phyloP scores from a whole-genome alignment of 192 early-diverging fungal genomes.

The Podila clonocystis region DNA sequence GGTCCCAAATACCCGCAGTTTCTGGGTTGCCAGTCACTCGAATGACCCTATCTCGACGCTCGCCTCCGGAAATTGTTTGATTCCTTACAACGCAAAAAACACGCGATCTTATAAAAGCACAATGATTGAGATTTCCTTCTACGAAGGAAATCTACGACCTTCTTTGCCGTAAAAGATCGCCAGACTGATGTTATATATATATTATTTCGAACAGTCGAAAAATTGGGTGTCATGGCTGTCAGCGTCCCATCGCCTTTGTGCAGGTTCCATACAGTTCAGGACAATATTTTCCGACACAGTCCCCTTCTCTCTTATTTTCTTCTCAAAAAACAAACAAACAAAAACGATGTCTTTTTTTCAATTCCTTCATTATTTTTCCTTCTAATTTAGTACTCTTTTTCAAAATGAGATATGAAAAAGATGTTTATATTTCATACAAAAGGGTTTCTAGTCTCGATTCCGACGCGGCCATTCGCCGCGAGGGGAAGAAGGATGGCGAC shows the following conservation, averaged over 20 bases:
- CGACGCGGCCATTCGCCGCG: conserved; percentile 31
- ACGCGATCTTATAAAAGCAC: conserved; percentile 55
- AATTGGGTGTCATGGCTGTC: conserved; percentile 52
- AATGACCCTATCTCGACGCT: conserved; percentile 3
- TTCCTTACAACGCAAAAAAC: conserved; percentile 51
- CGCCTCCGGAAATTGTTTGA: neutral
- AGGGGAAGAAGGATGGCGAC: conserved; percentile 9
- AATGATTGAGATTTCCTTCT: conserved; percentile 46
- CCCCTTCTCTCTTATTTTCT: neutral
- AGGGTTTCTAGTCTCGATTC: conserved; percentile 17
- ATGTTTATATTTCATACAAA: neutral
- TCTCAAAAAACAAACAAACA: conserved; percentile 1
- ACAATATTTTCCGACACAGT: conserved; percentile 52
- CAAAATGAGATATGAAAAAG: neutral
- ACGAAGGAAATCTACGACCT: conserved; percentile 44
- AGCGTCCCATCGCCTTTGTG: conserved; percentile 42
- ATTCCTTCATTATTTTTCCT: no score
- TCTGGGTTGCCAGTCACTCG: neutral
- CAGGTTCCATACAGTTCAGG: conserved; percentile 35
- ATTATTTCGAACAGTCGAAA: conserved; percentile 46
- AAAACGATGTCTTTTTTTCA: no score
- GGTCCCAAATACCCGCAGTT: neutral
- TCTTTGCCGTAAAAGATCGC: conserved; percentile 55
- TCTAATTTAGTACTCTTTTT: no score
- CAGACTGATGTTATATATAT: conserved; percentile 42